Evolutionary conservation across 2,329 filamentous ascomycete genomes (phyloP).

Genomic region (Fusarium burgessii): DNA sequence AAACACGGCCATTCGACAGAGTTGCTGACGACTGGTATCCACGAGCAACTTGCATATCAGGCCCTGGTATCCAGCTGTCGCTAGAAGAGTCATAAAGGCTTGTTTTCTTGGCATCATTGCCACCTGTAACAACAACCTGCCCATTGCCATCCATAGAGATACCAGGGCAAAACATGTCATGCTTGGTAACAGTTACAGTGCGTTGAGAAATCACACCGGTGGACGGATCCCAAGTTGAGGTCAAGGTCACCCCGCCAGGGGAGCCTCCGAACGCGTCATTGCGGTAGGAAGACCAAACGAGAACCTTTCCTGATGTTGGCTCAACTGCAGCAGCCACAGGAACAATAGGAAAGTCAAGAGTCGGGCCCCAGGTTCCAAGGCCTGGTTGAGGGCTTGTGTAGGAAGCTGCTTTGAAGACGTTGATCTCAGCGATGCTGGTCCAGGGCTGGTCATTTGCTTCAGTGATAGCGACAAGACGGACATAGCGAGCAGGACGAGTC

Average conservation of each 20-base stretch:
- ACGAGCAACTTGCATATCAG: conserved; percentile 19
- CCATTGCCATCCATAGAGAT: conserved; percentile 63
- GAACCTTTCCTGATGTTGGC: conserved; percentile 22
- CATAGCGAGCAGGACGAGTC: conserved; percentile 24
- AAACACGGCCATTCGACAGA: conserved; percentile 16
- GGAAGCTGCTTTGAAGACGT: conserved; percentile 24
- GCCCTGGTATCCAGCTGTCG: conserved; percentile 20
- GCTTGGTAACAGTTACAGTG: conserved; percentile 55
- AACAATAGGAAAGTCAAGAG: conserved; percentile 32
- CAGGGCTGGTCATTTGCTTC: conserved; percentile 21
- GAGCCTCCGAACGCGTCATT: conserved; percentile 5
- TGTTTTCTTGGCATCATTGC: conserved; percentile 60
- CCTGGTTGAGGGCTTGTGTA: not conserved
- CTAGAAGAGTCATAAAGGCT: conserved; percentile 57
- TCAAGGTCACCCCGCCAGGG: conserved; percentile 19
- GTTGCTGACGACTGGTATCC: conserved; percentile 31
- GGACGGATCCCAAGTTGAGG: conserved; percentile 20
- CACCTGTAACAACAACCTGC: conserved; percentile 65
- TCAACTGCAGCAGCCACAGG: conserved; percentile 34
- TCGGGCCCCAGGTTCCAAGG: conserved; percentile 25
- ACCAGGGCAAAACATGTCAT: conserved; percentile 70
- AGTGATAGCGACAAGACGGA: conserved; percentile 13
- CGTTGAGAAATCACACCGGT: conserved; percentile 6
- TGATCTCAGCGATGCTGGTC: conserved; percentile 35
- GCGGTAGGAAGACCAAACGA: conserved; percentile 24